These are phyloP conservation scores for Plasmodium malariae DNA, from an alignment of 169 alveolate species.

Conservation along the genomic window DNA sequence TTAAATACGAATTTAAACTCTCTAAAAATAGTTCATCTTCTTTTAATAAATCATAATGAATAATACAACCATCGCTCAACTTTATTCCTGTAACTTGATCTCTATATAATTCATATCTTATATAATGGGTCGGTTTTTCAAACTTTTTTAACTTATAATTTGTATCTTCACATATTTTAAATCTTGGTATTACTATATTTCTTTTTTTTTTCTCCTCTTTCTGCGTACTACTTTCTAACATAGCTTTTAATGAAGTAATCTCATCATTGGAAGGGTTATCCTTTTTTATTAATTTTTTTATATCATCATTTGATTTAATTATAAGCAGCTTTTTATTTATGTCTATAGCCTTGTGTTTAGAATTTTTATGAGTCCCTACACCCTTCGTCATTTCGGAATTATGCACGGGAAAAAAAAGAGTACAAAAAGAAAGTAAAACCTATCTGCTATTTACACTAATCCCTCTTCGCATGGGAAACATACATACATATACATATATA, in stretches of 20 bases:
- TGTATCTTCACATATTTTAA: slow-evolving; percentile 68
- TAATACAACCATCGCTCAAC: slow-evolving; percentile 81
- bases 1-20: slow-evolving; percentile 74
- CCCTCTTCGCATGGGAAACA: not conserved
- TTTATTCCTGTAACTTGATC: slow-evolving; percentile 87
- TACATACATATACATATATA: slow-evolving; percentile 2
- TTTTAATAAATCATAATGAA: slow-evolving; percentile 86
- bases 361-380: slow-evolving; percentile 2
- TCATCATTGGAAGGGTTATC: slow-evolving; percentile 66
- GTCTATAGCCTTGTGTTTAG: slow-evolving; percentile 31
- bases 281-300: slow-evolving; percentile 54
- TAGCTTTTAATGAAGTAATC: slow-evolving; percentile 8
- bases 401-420: not conserved
- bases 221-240: slow-evolving; percentile 43
- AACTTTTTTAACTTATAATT: slow-evolving; percentile 67
- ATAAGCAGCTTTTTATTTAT: slow-evolving; percentile 41
- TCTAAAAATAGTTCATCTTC: slow-evolving; percentile 85
- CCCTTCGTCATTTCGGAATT: slow-evolving; percentile 43
- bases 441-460: not conserved
- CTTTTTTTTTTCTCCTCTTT: slow-evolving; percentile 54
- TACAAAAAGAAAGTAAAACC: not conserved
- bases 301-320: slow-evolving; percentile 46
- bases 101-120: slow-evolving; percentile 87
- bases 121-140: slow-evolving; percentile 85
- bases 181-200: slow-evolving; percentile 68